Percentiles rank a stretch among this genome's conserved stretches.
Evolutionary conservation across 2,329 filamentous ascomycete species (phyloP).

Genomic region (Arthrobotrys conoides): DNA sequence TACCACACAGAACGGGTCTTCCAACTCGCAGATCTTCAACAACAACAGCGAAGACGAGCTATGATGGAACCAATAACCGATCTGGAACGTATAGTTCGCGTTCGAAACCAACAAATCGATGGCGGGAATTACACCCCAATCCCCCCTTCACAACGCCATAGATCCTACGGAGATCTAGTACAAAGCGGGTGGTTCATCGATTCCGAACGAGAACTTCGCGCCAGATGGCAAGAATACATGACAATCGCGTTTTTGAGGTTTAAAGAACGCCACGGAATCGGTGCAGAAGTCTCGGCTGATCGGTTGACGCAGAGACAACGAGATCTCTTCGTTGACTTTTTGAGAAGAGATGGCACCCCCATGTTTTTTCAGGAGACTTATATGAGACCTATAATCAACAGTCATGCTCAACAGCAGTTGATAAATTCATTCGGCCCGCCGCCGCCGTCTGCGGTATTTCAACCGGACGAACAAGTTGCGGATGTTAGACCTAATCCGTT

Average conservation of each 20-base stretch:
- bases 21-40: neutral
- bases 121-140: conserved; percentile 5
- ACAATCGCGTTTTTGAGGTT: conserved; percentile 9
- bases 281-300: neutral
- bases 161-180: neutral
- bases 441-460: no score
- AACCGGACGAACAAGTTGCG: neutral
- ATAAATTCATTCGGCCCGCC: neutral
- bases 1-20: conserved; percentile 5
- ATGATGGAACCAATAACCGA: neutral
- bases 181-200: conserved; percentile 24
- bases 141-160: conserved; percentile 11
- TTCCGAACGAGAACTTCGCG: neutral
- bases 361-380: conserved; percentile 9
- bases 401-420: neutral
- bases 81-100: neutral
- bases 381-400: conserved; percentile 4
- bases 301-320: conserved; percentile 9
- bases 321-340: neutral
- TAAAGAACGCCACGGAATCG: neutral
- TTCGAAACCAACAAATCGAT: neutral
- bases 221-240: conserved; percentile 9
- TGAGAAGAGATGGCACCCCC: conserved; percentile 9
- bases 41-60: neutral
- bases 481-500: neutral